phyloP scores from a whole-genome alignment of 805 yeast species.

The Saccharomycopsis lassenensis region DNA sequence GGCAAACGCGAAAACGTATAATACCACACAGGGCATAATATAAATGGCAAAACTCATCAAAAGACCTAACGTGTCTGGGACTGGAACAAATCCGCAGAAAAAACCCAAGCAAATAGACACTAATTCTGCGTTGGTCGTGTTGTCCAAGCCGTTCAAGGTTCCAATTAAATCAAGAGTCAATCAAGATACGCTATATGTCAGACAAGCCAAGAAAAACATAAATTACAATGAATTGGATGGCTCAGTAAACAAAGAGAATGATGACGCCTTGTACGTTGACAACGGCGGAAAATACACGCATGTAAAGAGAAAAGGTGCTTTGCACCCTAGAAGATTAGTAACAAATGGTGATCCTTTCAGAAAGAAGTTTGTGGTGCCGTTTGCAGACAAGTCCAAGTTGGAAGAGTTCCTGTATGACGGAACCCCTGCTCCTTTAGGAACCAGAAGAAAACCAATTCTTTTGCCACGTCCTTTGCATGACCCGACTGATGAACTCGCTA shows the following conservation, averaged over 20 bases:
- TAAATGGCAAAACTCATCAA: conserved; percentile 1
- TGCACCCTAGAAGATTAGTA: conserved; percentile 42
- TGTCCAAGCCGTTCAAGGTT: conserved; percentile 59
- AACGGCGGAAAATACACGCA: conserved; percentile 28
- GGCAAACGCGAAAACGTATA: too few species aligned
- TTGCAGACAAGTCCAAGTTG: conserved; percentile 27
- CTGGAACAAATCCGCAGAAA: conserved; percentile 15
- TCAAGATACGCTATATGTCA: conserved; percentile 11
- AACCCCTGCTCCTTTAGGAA: conserved; percentile 81
- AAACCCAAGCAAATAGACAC: conserved; percentile 12
- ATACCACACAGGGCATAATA: too few species aligned
- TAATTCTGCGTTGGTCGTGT: conserved; percentile 28
- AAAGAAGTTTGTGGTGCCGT: conserved; percentile 52
- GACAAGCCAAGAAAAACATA: conserved; percentile 25
- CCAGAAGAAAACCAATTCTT: conserved; percentile 51
- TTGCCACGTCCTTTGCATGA: conserved; percentile 94
- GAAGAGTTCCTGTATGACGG: conserved; percentile 20
- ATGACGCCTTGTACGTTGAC: conserved; percentile 28
- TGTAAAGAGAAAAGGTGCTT: conserved; percentile 43
- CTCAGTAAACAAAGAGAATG: conserved; percentile 21
- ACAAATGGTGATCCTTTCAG: conserved; percentile 32
- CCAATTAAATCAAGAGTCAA: conserved; percentile 35
- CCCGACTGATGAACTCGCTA: conserved; percentile 87
- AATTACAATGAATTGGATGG: conserved; percentile 26
- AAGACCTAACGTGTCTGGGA: conserved; percentile 10